phyloP scores from a whole-genome alignment of 139 green algal genomes.

The Coelastrella sp. region DNA sequence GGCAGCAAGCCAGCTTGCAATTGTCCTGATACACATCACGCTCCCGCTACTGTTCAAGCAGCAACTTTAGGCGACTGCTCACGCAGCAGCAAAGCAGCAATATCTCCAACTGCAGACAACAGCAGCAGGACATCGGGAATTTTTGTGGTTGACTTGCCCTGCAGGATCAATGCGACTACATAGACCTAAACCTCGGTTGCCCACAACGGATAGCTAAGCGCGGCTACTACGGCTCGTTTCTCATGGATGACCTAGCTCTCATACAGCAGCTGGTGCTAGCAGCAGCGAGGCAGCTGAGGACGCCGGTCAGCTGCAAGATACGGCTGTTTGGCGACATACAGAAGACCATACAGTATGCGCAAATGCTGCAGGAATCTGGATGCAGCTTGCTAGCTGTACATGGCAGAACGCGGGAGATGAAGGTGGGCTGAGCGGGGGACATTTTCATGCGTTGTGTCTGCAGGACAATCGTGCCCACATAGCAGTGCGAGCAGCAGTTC shows the following conservation, averaged over 20 bases:
- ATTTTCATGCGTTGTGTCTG: background rate
- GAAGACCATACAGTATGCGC: conserved; percentile 93
- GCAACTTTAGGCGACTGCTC: too few relatives aligned
- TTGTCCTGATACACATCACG: too few relatives aligned
- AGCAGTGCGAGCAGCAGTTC: background rate
- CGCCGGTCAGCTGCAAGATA: conserved; percentile 92
- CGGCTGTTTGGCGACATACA: conserved; percentile 88
- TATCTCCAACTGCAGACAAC: too few relatives aligned
- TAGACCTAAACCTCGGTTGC: conserved; percentile 99
- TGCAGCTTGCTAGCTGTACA: conserved; percentile 94
- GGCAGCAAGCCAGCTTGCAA: too few relatives aligned
- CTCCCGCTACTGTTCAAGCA: too few relatives aligned
- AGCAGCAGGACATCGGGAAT: too few relatives aligned
- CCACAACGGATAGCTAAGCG: conserved; percentile 93
- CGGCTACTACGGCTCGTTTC: conserved; percentile 85
- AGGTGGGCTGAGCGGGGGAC: conserved; percentile 54
- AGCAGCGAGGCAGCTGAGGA: conserved; percentile 52
- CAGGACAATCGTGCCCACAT: background rate
- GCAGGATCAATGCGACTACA: conserved; percentile 81
- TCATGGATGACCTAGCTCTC: conserved; percentile 92
- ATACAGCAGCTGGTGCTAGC: conserved; percentile 75
- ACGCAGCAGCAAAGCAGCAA: too few relatives aligned
- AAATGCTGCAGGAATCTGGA: conserved; percentile 90
- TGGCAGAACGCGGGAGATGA: conserved; percentile 94
- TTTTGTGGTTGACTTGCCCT: too few relatives aligned